Base-by-base conservation (phyloP, 2,329 filamentous ascomycete genomes). In the Endoconidiophora polonica region DNA sequence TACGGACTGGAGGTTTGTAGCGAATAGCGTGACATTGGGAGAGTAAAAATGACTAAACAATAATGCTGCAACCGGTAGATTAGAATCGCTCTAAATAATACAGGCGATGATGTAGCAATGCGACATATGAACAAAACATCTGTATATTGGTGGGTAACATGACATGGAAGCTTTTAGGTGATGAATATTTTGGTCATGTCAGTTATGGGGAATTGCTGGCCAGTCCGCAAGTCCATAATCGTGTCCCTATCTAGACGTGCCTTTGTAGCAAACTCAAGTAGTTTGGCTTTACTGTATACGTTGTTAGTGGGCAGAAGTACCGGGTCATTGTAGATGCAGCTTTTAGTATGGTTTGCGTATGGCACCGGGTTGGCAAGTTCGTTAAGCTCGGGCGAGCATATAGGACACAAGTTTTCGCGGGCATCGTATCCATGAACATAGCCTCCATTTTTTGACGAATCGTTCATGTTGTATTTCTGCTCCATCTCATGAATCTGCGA, bases 331-430 rank as follows among this genome's bases (percentile, higher is more conserved):
- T 94, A 90, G 26, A 96, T 86, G 54, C 86, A 84, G 61, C 86
- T 94, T 70, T 93, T 93, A 26, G 83, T 88, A 63, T 98, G 91
- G 60, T 94, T 84, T 2, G 91, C 91, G 59, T 96, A 96, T 0
- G 91, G 91, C 42, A 98, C 84, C 58, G 82, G 81, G 47, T 81
- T 73, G 2, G 91, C 90, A 33, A 98, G 74, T 59, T 88, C 84
- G 63, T 96, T 96, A 50, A 98, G 76, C 65, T 98, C 91, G 0
- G 83, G 91, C 44, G 83, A 91, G 69, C 91, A 98, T 60, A 98
- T 96, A 2, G 91, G 91, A 59, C 91, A 98, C 40, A 96, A 79
- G 45, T 54, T 53, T 48, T 55, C 56, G 6, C 52, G 57, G 45
- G 56, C 42, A 41, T 44, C 51, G 18, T 45, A 50, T 20, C 42